Percentiles rank a stretch among this genome's conserved stretches.
phyloP scores from a whole-genome alignment of 2,329 filamentous ascomycete genomes.

The Ophiocordyceps australis region DNA sequence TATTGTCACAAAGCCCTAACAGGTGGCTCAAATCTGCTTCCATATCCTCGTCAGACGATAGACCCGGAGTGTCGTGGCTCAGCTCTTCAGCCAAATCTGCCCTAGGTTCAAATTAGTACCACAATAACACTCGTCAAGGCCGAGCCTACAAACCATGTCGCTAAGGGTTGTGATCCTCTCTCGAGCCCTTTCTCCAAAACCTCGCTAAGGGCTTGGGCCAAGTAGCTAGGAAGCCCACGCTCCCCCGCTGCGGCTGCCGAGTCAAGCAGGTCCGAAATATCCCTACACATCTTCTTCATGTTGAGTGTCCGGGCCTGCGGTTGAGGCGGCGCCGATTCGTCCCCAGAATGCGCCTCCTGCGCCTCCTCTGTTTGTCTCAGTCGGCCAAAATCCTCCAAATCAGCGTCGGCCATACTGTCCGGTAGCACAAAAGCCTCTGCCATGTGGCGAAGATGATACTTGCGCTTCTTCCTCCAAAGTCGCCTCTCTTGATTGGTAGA shows the following conservation, averaged over 20 bases:
- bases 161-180: slow-evolving; percentile 10
- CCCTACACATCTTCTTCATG: slow-evolving; percentile 6
- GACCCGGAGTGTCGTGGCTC: slow-evolving; percentile 1
- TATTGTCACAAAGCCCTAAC: slow-evolving; percentile 8
- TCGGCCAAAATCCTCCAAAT: slow-evolving; percentile 6
- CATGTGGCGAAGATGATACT: slow-evolving; percentile 10
- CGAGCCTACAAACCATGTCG: slow-evolving; percentile 12
- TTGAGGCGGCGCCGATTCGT: neutral
- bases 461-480: slow-evolving; percentile 11
- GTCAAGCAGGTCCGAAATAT: slow-evolving; percentile 6
- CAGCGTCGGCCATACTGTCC: slow-evolving; percentile 12
- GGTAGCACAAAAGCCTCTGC: slow-evolving; percentile 16
- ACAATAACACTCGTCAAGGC: neutral
- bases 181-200: slow-evolving; percentile 8
- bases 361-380: slow-evolving; percentile 1
- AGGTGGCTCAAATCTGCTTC: slow-evolving; percentile 11
- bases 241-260: slow-evolving; percentile 4
- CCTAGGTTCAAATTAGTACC: neutral
- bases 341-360: neutral
- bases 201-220: slow-evolving; percentile 10
- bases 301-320: slow-evolving; percentile 8
- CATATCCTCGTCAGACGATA: slow-evolving; percentile 6
- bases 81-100: slow-evolving; percentile 2
- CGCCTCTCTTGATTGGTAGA: slow-evolving; percentile 8
- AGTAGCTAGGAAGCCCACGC: slow-evolving; percentile 8